A percentile compares a stretch with the other conserved stretches of the same genome.
Conservation (phyloP, 2,329 filamentous ascomycete species). For the Arthrobotrys megalospora region DNA sequence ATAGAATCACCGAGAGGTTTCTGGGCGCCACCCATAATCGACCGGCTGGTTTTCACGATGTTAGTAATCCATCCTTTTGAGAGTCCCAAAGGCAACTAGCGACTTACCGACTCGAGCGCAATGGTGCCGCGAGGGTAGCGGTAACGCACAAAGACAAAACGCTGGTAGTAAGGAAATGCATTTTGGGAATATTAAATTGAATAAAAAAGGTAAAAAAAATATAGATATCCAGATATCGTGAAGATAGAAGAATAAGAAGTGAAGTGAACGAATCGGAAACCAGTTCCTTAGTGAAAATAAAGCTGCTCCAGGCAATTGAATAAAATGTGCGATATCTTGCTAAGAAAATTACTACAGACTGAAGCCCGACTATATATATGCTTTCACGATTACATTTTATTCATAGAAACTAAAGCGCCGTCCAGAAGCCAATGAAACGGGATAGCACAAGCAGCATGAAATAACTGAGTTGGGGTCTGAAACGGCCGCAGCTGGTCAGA, state of each 20-base stretch:
- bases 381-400: not conserved
- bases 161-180: slow-evolving; percentile 31
- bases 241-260: too few relatives aligned
- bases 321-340: slow-evolving; percentile 1
- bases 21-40: slow-evolving; percentile 10
- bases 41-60: slow-evolving; percentile 1
- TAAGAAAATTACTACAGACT: not conserved
- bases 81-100: not conserved
- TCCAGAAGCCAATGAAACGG: slow-evolving; percentile 43
- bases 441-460: slow-evolving; percentile 28
- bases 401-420: slow-evolving; percentile 2
- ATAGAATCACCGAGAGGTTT: slow-evolving; percentile 17
- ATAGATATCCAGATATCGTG: slow-evolving; percentile 17
- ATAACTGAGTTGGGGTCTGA: slow-evolving; percentile 33
- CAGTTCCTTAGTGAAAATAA: slow-evolving; percentile 12
- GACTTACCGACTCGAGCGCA: slow-evolving; percentile 31
- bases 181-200: slow-evolving; percentile 17
- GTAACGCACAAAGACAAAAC: slow-evolving; percentile 49
- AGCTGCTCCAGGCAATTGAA: not conserved
- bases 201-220: slow-evolving; percentile 11
- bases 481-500: slow-evolving; percentile 46
- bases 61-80: not conserved
- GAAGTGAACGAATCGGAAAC: slow-evolving; percentile 9
- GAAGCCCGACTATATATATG: slow-evolving; percentile 33
- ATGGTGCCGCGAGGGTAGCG: slow-evolving; percentile 37